phyloP scores from a whole-genome alignment of 2,329 filamentous ascomycete genomes.

The Botrytis byssoidea region DNA sequence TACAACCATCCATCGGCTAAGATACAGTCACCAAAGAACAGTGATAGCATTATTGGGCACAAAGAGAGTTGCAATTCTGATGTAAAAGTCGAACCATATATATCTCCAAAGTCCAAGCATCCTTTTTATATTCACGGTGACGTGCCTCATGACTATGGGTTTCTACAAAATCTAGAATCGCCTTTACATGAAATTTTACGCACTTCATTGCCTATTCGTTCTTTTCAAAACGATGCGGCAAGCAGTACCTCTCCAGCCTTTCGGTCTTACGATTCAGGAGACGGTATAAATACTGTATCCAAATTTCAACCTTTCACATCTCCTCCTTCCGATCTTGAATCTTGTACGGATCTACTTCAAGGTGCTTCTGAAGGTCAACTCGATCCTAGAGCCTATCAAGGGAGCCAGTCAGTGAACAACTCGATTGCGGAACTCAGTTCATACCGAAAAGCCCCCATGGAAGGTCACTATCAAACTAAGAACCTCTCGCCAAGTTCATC shows the following conservation, averaged over 20 bases:
- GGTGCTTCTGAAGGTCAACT: not conserved
- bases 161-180: not conserved
- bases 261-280: not conserved
- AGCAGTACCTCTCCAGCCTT: not conserved
- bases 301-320: not conserved
- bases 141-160: not conserved
- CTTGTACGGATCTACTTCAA: not conserved
- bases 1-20: not conserved
- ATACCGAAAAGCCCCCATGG: not conserved
- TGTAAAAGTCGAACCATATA: not conserved
- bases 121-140: not conserved
- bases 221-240: not conserved
- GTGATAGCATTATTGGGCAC: not conserved
- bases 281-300: not conserved
- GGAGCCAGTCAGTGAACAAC: not conserved
- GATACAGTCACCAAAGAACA: not conserved
- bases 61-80: not conserved
- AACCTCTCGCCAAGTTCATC: not conserved
- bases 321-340: not conserved
- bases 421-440: not conserved
- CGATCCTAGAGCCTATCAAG: not conserved
- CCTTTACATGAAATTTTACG: not conserved
- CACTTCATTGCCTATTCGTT: not conserved
- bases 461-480: not conserved
- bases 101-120: not conserved